Conservation (phyloP, 805 yeast species). For the Lipomyces lipofer region DNA sequence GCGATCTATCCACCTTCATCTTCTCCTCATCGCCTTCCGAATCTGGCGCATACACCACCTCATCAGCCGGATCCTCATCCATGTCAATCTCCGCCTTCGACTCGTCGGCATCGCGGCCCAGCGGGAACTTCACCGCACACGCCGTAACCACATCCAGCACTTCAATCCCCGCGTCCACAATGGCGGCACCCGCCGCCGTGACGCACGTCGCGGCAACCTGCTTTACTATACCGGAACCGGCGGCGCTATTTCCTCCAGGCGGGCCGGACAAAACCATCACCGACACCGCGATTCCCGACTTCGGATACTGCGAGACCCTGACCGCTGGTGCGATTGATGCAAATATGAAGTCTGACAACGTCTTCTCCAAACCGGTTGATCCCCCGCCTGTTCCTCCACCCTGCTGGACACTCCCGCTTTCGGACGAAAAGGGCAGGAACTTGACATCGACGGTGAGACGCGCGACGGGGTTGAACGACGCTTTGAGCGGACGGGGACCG, state of each 20-base stretch:
- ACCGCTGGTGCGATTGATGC: constrained; percentile 56
- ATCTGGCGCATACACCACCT: not conserved
- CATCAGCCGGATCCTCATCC: constrained; percentile 12
- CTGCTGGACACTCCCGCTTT: constrained; percentile 35
- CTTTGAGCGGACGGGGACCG: constrained; percentile 87
- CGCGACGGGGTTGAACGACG: constrained; percentile 68
- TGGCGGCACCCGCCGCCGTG: constrained; percentile 68
- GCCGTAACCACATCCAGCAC: constrained; percentile 70
- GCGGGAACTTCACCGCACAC: constrained; percentile 23
- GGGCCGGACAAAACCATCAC: constrained; percentile 59
- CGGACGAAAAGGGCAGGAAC: constrained; percentile 54
- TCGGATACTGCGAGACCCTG: constrained; percentile 74
- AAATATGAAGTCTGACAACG: constrained; percentile 51
- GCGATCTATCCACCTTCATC: not conserved
- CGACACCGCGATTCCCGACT: constrained; percentile 80
- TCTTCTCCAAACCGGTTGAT: constrained; percentile 42
- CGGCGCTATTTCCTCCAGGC: constrained; percentile 41
- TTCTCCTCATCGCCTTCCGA: not conserved
- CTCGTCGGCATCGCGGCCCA: not conserved
- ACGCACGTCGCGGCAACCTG: constrained; percentile 43
- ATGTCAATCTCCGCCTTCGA: constrained; percentile 5
- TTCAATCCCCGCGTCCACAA: constrained; percentile 84
- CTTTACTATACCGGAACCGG: constrained; percentile 36
- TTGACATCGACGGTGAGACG: constrained; percentile 61
- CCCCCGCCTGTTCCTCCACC: constrained; percentile 28